phyloP scores from a whole-genome alignment of 805 yeast species.

The Danielia reshetovae region DNA sequence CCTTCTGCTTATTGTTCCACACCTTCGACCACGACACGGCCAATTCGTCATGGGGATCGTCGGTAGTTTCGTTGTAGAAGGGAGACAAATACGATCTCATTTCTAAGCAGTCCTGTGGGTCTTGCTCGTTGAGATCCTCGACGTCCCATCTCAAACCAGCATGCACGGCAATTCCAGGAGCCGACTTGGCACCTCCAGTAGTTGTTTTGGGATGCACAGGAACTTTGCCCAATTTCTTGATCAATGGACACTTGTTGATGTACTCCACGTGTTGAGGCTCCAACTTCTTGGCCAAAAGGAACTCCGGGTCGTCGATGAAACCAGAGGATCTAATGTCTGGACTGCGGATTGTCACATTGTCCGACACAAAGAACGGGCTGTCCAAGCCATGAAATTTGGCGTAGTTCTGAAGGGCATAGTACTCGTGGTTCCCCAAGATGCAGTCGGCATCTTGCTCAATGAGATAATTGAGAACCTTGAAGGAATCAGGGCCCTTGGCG shows the following conservation, averaged over 20 bases:
- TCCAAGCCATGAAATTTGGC: constrained; percentile 52
- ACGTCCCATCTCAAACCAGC: constrained; percentile 76
- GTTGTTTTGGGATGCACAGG: constrained; percentile 36
- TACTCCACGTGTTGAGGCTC: constrained; percentile 59
- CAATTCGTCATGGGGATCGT: constrained; percentile 32
- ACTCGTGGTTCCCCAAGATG: constrained; percentile 87
- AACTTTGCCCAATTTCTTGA: constrained; percentile 58
- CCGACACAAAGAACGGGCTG: constrained; percentile 25
- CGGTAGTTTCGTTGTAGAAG: constrained; percentile 54
- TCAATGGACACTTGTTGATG: constrained; percentile 60
- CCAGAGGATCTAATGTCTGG: constrained; percentile 4
- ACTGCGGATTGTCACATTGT: constrained; percentile 3
- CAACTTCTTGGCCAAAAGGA: constrained; percentile 47
- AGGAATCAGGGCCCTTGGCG: constrained; percentile 77
- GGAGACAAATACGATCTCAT: constrained; percentile 70
- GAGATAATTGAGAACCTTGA: constrained; percentile 57
- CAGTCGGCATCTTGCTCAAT: constrained; percentile 59
- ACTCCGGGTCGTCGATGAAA: constrained; percentile 36
- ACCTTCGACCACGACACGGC: constrained; percentile 55
- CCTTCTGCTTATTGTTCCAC: constrained; percentile 46
- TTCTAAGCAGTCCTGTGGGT: constrained; percentile 59
- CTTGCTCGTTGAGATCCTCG: constrained; percentile 49
- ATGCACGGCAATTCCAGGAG: constrained; percentile 62
- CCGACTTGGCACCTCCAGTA: constrained; percentile 23
- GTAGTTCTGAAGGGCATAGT: constrained; percentile 62